Evolutionary conservation across 2,329 filamentous ascomycete genomes (phyloP).

Genomic region (Fusarium succisae): DNA sequence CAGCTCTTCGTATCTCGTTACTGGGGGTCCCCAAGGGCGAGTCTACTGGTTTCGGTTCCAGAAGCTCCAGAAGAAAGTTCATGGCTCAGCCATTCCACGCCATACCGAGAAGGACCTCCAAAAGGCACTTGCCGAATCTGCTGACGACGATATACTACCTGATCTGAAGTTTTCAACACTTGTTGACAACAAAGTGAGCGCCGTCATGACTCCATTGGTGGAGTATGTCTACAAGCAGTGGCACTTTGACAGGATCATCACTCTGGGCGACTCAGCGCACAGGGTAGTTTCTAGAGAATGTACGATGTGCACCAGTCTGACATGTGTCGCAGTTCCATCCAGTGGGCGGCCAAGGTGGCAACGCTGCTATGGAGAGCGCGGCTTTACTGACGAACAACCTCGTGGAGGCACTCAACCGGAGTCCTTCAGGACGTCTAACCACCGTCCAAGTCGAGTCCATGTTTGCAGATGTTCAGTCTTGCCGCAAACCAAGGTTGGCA

Average conservation of each 20-base stretch:
- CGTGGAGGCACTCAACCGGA: background rate
- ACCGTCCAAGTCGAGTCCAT: background rate
- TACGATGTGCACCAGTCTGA: background rate
- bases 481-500: background rate
- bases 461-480: background rate
- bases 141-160: background rate
- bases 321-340: background rate
- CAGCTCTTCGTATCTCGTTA: background rate
- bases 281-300: background rate
- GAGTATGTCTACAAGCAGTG: conserved; percentile 2
- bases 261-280: background rate
- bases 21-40: background rate
- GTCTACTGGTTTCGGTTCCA: conserved; percentile 5
- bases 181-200: background rate
- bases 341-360: background rate
- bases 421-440: background rate
- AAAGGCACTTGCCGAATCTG: background rate
- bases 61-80: background rate
- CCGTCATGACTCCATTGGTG: background rate
- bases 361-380: background rate
- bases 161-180: background rate
- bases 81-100: background rate
- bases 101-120: background rate
- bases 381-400: background rate
- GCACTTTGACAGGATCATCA: background rate